Percentiles rank a stretch among this genome's conserved stretches.
Conservation (phyloP, 345 rosid genomes). For the Aegle marmelos region DNA sequence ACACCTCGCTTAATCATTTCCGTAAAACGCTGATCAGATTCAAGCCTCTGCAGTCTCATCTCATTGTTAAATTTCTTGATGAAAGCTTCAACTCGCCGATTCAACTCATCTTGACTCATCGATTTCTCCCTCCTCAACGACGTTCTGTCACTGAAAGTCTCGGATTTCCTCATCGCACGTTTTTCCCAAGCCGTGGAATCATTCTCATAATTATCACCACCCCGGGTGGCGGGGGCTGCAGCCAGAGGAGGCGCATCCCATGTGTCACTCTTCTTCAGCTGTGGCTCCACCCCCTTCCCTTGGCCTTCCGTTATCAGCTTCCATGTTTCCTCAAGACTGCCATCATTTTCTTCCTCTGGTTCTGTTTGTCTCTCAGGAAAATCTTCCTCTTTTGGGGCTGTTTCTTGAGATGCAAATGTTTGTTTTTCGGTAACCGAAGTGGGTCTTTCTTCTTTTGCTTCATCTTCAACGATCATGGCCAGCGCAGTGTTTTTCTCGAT, state of each 20-base stretch:
- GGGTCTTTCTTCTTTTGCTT: conserved; percentile 5
- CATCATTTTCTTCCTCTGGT: conserved; percentile 13
- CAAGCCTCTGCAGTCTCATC: conserved; percentile 43
- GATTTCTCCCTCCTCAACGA: conserved; percentile 31
- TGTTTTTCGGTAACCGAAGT: not conserved
- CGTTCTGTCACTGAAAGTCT: conserved; percentile 33
- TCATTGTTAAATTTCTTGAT: conserved; percentile 39
- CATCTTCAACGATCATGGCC: not conserved
- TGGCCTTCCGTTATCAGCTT: conserved; percentile 39
- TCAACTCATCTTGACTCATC: conserved; percentile 44
- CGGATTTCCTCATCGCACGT: conserved; percentile 33
- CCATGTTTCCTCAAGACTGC: conserved; percentile 45
- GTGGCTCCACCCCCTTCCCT: conserved; percentile 3
- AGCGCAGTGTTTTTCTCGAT: not conserved
- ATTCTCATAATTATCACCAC: not conserved
- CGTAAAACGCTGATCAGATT: conserved; percentile 33
- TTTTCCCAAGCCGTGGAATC: conserved; percentile 19
- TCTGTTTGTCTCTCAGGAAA: conserved; percentile 1
- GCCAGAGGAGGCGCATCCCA: conserved; percentile 34
- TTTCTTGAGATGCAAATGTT: conserved; percentile 2
- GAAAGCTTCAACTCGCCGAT: conserved; percentile 43
- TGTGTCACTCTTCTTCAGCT: conserved; percentile 41
- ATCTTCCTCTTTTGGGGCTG: not conserved
- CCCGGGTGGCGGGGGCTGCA: not conserved
- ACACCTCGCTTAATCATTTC: conserved; percentile 22